These are phyloP conservation scores for Tuber brumale DNA, from an alignment of 495 filamentous ascomycete genomes.

Conservation along the genomic window DNA sequence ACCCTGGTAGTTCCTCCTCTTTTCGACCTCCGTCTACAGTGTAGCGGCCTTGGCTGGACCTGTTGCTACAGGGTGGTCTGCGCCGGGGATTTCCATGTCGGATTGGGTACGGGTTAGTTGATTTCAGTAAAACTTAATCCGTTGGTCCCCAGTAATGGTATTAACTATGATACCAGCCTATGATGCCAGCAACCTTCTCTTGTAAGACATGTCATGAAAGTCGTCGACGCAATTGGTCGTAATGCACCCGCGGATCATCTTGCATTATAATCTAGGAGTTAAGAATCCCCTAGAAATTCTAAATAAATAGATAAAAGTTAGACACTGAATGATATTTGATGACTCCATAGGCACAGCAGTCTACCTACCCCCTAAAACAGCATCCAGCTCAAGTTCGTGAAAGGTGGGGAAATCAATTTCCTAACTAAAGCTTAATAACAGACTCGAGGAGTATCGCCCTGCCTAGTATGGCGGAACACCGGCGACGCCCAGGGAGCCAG, in stretches of 20 bases:
- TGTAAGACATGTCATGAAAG: no score
- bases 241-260: no score
- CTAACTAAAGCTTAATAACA: background rate
- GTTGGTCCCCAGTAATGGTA: no score
- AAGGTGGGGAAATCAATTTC: background rate
- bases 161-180: no score
- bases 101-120: background rate
- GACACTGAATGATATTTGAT: slow-evolving; percentile 2
- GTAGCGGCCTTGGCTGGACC: slow-evolving; percentile 50
- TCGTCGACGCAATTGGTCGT: no score
- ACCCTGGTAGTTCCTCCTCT: slow-evolving; percentile 39
- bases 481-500: no score
- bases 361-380: background rate
- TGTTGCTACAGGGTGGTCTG: slow-evolving; percentile 51
- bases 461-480: no score
- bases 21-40: slow-evolving; percentile 45
- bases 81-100: slow-evolving; percentile 41
- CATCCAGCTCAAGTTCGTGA: background rate
- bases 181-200: no score
- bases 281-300: background rate
- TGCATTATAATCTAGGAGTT: background rate
- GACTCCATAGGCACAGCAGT: slow-evolving; percentile 7
- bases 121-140: no score
- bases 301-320: slow-evolving; percentile 9
- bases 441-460: no score